A percentile compares a stretch with the other conserved stretches of the same genome.
phyloP scores from a whole-genome alignment of 768 basidiomycete species.

The Termitomyces sp. region DNA sequence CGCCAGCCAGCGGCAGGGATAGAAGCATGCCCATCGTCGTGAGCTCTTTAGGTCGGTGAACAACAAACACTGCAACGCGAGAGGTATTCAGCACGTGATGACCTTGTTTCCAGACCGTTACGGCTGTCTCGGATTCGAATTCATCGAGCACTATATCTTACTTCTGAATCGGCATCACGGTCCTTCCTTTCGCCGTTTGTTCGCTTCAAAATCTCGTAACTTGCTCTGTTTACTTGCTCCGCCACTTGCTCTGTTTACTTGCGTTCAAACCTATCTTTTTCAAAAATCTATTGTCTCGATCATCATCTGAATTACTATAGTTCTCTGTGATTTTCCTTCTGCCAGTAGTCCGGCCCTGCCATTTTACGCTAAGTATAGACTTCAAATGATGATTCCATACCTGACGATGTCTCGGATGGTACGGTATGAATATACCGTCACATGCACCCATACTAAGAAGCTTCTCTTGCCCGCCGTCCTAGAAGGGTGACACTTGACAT shows the following conservation, averaged over 20 bases:
- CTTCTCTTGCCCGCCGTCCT: not conserved
- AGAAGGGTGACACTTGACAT: not conserved
- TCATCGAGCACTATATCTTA: not conserved
- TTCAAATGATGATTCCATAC: not conserved
- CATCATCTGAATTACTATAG: too few relatives aligned
- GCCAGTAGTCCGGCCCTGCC: not conserved
- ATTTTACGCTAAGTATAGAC: not conserved
- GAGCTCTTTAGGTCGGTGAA: not conserved
- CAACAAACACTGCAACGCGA: too few relatives aligned
- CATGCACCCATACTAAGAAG: not conserved
- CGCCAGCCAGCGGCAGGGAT: slow-evolving; percentile 69
- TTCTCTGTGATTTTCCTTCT: not conserved
- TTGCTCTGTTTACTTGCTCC: not conserved
- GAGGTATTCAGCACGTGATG: slow-evolving; percentile 5
- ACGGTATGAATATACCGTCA: not conserved
- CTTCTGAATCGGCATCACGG: too few relatives aligned
- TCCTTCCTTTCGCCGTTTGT: not conserved
- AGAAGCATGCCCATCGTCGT: slow-evolving; percentile 66
- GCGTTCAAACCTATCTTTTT: too few relatives aligned
- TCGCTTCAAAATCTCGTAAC: not conserved
- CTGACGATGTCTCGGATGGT: not conserved
- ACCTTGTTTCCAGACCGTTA: not conserved
- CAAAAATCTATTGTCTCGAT: too few relatives aligned
- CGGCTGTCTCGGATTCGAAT: too few relatives aligned
- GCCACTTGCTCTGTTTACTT: not conserved